Evolutionary conservation across 1,284 basidiomycete genomes (phyloP).

Genomic region (Cutaneotrichosporon sp.): DNA sequence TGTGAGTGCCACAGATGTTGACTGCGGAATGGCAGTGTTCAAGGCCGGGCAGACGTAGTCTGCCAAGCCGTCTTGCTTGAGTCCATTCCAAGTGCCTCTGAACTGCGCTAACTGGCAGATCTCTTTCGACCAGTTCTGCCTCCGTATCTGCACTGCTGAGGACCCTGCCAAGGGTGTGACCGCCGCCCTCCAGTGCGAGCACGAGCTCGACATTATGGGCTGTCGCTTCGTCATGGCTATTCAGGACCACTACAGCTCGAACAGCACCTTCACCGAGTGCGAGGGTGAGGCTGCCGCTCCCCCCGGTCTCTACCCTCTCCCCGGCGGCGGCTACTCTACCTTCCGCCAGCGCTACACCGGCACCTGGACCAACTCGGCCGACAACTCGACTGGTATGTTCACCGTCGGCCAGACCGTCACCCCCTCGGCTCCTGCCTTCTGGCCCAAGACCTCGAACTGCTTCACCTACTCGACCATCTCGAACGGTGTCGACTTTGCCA

Average conservation of each 20-base stretch:
- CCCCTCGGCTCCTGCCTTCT: constrained; percentile 41
- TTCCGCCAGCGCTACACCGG: constrained; percentile 54
- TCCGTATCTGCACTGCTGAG: constrained; percentile 53
- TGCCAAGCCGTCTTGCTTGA: not conserved
- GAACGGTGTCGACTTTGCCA: constrained; percentile 44
- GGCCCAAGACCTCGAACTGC: constrained; percentile 51
- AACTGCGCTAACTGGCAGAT: constrained; percentile 38
- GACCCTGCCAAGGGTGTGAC: constrained; percentile 36
- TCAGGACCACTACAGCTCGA: constrained; percentile 41
- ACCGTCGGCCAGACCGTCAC: constrained; percentile 47
- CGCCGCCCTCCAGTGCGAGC: constrained; percentile 48
- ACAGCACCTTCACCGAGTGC: constrained; percentile 52
- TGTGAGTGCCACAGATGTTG: constrained; percentile 21
- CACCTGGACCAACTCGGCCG: constrained; percentile 32
- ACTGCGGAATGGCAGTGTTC: not conserved
- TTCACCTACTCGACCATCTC: constrained; percentile 50
- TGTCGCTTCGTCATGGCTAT: constrained; percentile 54
- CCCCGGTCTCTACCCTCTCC: constrained; percentile 50
- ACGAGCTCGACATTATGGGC: constrained; percentile 52
- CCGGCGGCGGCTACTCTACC: constrained; percentile 48
- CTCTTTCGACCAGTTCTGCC: constrained; percentile 53
- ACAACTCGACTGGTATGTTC: constrained; percentile 23
- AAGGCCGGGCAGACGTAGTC: not conserved
- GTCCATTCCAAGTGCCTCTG: not conserved
- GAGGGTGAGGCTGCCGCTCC: constrained; percentile 52